phyloP scores from a whole-genome alignment of 257 asterid genomes.

The Forsythia viridissima region DNA sequence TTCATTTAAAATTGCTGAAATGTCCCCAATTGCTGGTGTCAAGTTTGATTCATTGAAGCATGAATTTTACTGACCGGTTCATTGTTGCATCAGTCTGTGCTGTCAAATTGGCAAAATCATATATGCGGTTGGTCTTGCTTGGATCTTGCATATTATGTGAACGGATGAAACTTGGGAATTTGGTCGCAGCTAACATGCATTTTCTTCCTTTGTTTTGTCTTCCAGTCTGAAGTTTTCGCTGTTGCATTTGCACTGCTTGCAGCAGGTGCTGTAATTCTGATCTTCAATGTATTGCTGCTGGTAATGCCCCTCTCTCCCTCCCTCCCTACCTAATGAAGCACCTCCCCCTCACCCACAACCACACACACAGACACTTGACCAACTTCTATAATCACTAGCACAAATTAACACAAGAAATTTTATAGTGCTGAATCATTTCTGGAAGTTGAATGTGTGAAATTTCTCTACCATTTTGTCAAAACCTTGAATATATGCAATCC shows the following conservation, averaged over 20 bases:
- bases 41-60: too few species aligned
- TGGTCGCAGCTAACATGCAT: conserved; percentile 10
- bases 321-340: neutral
- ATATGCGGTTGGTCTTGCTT: neutral
- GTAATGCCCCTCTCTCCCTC: conserved; percentile 41
- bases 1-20: too few species aligned
- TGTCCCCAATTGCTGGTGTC: too few species aligned
- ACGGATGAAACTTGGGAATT: neutral
- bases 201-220: conserved; percentile 16
- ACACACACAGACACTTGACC: neutral
- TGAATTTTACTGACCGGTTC: too few species aligned
- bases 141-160: neutral
- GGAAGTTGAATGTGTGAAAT: neutral
- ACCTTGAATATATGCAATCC: neutral
- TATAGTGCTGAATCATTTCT: neutral
- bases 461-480: neutral
- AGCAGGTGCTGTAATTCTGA: conserved; percentile 89
- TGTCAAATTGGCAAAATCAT: neutral
- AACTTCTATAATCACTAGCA: neutral
- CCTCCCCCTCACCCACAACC: neutral
- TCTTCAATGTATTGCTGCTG: conserved; percentile 87
- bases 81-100: too few species aligned
- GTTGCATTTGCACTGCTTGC: conserved; percentile 96
- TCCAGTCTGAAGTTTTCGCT: conserved; percentile 98
- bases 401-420: too few species aligned